Evolutionary conservation across 2,329 filamentous ascomycete species (phyloP), one percentile per base, ranked within the genome.

Genomic region (Aureobasidium sp.): DNA sequence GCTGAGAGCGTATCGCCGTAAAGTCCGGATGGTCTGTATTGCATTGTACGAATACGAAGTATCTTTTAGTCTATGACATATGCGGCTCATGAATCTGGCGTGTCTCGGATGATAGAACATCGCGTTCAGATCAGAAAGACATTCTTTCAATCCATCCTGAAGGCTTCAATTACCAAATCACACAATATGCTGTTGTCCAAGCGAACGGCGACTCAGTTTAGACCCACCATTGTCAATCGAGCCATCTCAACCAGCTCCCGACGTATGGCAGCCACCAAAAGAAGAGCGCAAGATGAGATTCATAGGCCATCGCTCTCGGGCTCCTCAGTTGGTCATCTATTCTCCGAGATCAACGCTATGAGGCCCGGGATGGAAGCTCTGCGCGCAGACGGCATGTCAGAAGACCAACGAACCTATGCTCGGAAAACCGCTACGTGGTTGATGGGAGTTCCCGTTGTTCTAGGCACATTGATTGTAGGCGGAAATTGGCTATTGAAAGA

Each of bases 311-410:
- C 69, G 1, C 57, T 70, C 13, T 68, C 66, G 24, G 67, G 68
- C 36, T 64, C 69, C 1, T 71, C 69, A 10, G 63, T 71, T 6
- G 69, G 68, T 8, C 69, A 70, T 51, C 50, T 71, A 7, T 63
- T 71, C 37, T 68, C 69, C 6, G 69, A 71, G 36, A 65, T 71
- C 52, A 69, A 67, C 41, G 67, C 68, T 15, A 69, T 69, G n/a
- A 65, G 66, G 50, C 66, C 68, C 27, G 69, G 68, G 3, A 71
- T 70, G 69, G 69, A 69, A 62, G 44, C 61, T n/a, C 43, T 67
- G 4, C 64, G 69, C 24, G 48, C 65, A 20, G 65, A 67, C 32
- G 69, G 67, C 2, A 70, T 71, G 66, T 64, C 60, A 10, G 69
- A 71, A 53, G 69, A 68, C 8, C 66, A 71, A 43, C 65, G 68